Conservation (phyloP, 805 yeast species). For the Brettanomyces nanus region DNA sequence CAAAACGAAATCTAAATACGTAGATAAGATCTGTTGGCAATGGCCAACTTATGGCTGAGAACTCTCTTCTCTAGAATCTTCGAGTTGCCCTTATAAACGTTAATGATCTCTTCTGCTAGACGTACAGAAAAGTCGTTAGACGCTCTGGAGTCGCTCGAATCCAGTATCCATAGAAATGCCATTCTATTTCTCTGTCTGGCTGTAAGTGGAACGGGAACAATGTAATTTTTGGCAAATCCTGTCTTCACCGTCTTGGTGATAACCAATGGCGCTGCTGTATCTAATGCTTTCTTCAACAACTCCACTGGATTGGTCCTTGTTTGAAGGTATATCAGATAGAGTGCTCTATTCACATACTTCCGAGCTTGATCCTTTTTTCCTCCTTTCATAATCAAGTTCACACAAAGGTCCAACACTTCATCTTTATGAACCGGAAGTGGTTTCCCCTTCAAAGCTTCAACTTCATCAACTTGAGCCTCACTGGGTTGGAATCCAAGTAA, state of each 20-base stretch:
- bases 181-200: conserved; percentile 76
- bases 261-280: conserved; percentile 78
- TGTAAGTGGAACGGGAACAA: conserved; percentile 76
- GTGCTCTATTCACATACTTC: conserved; percentile 62
- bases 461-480: conserved; percentile 54
- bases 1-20: too few species aligned
- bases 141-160: conserved; percentile 71
- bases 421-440: conserved; percentile 58
- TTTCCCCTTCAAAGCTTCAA: conserved; percentile 37
- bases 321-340: conserved; percentile 69
- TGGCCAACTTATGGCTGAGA: conserved; percentile 78
- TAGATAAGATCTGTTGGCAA: conserved; percentile 72
- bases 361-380: conserved; percentile 83
- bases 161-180: conserved; percentile 88
- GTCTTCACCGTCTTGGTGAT: conserved; percentile 69
- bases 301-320: conserved; percentile 74
- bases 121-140: conserved; percentile 80
- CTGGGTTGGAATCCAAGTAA: conserved; percentile 46
- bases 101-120: conserved; percentile 79
- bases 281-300: conserved; percentile 65
- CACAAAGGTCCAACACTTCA: conserved; percentile 67
- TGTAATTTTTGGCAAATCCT: conserved; percentile 75
- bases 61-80: conserved; percentile 78
- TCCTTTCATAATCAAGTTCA: conserved; percentile 84
- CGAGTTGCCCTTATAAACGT: conserved; percentile 70